A percentile compares a stretch with the other conserved stretches of the same genome.
Conservation (phyloP, 1,284 basidiomycete genomes). For the Austropuccinia psidii region DNA sequence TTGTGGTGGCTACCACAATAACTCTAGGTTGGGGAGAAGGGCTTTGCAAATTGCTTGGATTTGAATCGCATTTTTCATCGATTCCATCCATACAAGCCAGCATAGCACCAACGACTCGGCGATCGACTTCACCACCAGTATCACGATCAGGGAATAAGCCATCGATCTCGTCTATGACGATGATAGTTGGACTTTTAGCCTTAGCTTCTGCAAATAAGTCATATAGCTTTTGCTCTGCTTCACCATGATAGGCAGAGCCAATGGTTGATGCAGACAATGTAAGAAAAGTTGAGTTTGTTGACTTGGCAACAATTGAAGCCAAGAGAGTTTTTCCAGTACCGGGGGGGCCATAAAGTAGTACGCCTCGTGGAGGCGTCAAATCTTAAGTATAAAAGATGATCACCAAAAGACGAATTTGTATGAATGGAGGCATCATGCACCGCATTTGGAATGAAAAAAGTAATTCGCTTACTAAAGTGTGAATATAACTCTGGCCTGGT, state of each 20-base stretch:
- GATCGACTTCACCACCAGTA: conserved; percentile 72
- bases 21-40: conserved; percentile 54
- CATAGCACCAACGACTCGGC: conserved; percentile 87
- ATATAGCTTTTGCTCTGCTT: conserved; percentile 58
- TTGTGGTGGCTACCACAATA: conserved; percentile 93
- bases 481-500: conserved; percentile 79
- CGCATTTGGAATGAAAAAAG: background rate
- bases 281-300: conserved; percentile 43
- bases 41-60: background rate
- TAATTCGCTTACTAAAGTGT: conserved; percentile 61
- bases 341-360: conserved; percentile 47
- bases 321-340: conserved; percentile 48
- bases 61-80: conserved; percentile 48
- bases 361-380: conserved; percentile 45
- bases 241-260: conserved; percentile 45
- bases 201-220: conserved; percentile 81
- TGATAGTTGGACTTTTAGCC: conserved; percentile 66
- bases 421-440: background rate
- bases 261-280: conserved; percentile 46
- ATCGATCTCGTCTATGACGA: conserved; percentile 94
- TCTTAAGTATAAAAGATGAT: background rate
- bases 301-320: conserved; percentile 44
- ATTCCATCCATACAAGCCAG: conserved; percentile 94
- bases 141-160: conserved; percentile 84
- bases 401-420: background rate